Evolutionary conservation across 2,329 filamentous ascomycete species (phyloP).

Genomic region (Metarhizium rileyi): DNA sequence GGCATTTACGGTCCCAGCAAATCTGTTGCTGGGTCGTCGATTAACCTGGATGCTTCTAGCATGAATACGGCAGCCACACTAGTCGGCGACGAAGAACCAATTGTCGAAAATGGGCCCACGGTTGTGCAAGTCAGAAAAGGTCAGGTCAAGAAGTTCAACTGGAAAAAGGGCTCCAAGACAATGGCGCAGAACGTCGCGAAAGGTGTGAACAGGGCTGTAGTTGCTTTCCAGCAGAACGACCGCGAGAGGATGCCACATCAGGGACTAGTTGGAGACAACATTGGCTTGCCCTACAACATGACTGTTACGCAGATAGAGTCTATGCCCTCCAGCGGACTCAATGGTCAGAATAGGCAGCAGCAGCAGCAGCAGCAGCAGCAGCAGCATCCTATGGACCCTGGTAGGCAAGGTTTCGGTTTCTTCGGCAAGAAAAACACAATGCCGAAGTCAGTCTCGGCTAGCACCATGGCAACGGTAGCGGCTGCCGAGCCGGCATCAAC

Average conservation of each 20-base stretch:
- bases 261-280: conserved; percentile 50
- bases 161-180: conserved; percentile 93
- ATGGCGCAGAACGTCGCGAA: conserved; percentile 92
- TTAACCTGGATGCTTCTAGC: conserved; percentile 43
- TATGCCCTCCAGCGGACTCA: conserved; percentile 24
- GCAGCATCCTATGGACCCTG: conserved; percentile 18
- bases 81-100: conserved; percentile 56
- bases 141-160: conserved; percentile 93
- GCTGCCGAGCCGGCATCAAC: conserved; percentile 44
- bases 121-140: conserved; percentile 93
- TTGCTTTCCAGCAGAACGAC: conserved; percentile 53
- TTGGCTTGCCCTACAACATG: conserved; percentile 63
- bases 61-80: conserved; percentile 49
- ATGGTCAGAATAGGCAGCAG: conserved; percentile 17
- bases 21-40: conserved; percentile 35
- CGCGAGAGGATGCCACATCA: conserved; percentile 45
- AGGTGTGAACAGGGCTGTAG: conserved; percentile 86
- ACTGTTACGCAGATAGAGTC: conserved; percentile 47
- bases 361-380: conserved; percentile 12
- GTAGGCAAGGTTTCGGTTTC: conserved; percentile 59
- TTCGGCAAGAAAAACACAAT: conserved; percentile 50
- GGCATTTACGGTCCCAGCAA: conserved; percentile 47
- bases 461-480: conserved; percentile 27
- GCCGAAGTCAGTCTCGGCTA: conserved; percentile 40
- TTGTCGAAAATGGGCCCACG: conserved; percentile 68